Base-by-base conservation (phyloP, 768 basidiomycete genomes). In the Hericium erinaceus region DNA sequence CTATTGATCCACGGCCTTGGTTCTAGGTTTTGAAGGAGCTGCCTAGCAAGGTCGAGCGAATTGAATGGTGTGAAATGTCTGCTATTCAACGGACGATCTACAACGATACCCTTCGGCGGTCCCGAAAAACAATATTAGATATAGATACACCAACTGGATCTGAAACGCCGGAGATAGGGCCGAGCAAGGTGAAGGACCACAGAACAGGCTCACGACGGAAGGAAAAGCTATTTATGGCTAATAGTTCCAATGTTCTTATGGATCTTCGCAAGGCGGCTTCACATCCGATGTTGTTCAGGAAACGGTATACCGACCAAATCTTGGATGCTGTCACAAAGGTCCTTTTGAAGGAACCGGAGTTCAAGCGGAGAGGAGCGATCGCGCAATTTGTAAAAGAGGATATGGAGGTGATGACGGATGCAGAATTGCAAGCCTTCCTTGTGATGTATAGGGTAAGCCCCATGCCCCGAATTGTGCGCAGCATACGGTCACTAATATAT, bases 321-420 rank as follows among this genome's bases (percentile, higher is more conserved):
- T 70, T 99, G 63, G 78, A 79, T 22, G 75, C 81, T 2, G 84
- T 98, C 61, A 82, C 95, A 7, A 90, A 81, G 66, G 83, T 86
- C 54, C 77, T 97, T 54, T 71, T 98, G 68, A 92, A 92, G 69
- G 95, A 98, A 68, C 85, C 89, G 3, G 92, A 95, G 65, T 98
- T 93, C 72, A 88, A 83, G 72, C 89, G 85, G 69, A 82, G 88
- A 15, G 84, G 84, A 0, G 87, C 88, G 8, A 68, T 89, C 48
- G 90, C 84, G 64, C 82, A 94, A 37, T 81, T 85, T 60, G 92
- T 99, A 53, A 91, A 92, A 67, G 97, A 99, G 70, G 97, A 99
- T 70, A 92, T 99, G 89, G 83, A 89, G 64, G 87, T 97, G 18
- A 98, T 98, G 95, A 95, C 93, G 48, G 97, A 99, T 71, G 87